These are phyloP conservation scores for Yarrowia yakushimensis DNA, from an alignment of 805 yeast species.

Conservation along the genomic window DNA sequence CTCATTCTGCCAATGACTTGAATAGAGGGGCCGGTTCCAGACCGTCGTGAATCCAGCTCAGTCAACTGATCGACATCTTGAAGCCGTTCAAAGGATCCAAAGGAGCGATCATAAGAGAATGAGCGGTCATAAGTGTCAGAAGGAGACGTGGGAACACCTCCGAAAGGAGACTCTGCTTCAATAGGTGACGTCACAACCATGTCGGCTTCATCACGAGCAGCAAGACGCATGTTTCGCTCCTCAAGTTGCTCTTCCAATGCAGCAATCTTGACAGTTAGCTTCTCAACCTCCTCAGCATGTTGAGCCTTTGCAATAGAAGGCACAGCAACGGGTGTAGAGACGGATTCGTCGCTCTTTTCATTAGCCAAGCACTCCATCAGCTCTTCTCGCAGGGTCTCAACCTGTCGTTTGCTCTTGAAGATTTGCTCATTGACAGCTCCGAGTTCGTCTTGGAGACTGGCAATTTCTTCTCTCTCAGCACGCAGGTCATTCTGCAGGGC, in stretches of 20 bases:
- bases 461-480: slow-evolving; percentile 27
- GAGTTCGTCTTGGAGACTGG: slow-evolving; percentile 26
- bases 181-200: not conserved
- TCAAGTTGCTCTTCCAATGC: slow-evolving; percentile 6
- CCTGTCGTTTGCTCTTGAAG: not conserved
- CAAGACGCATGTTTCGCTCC: slow-evolving; percentile 15
- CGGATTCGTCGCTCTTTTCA: not conserved
- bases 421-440: slow-evolving; percentile 25
- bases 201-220: slow-evolving; percentile 3
- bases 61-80: slow-evolving; percentile 2
- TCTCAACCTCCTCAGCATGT: not conserved
- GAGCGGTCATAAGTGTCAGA: slow-evolving; percentile 11
- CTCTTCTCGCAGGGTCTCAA: not conserved
- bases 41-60: not conserved
- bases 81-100: slow-evolving; percentile 23
- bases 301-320: not conserved
- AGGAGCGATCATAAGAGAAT: not conserved
- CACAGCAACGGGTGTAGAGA: not conserved
- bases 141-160: not conserved
- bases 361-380: not conserved
- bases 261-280: not conserved
- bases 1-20: slow-evolving; percentile 75
- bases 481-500: slow-evolving; percentile 24
- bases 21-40: slow-evolving; percentile 40
- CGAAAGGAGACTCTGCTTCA: slow-evolving; percentile 5